Conservation (phyloP, 2,329 filamentous ascomycete species). For the Colletotrichum sp. region DNA sequence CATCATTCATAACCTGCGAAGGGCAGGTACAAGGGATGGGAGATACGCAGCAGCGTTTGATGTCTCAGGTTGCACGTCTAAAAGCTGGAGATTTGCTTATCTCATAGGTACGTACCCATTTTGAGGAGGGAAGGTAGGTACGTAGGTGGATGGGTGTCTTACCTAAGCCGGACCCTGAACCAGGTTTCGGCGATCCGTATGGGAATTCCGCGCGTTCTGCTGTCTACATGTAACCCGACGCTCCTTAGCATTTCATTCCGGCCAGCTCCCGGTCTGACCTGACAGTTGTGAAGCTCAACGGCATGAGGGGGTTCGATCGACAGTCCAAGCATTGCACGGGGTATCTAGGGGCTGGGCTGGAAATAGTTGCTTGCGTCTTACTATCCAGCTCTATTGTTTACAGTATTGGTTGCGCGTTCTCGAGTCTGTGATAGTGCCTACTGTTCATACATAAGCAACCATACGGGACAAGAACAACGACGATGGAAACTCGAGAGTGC, state of each 20-base stretch:
- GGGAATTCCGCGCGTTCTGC: background rate
- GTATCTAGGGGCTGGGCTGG: background rate
- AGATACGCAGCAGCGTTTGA: background rate
- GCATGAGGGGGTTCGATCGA: background rate
- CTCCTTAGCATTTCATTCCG: constrained; percentile 3
- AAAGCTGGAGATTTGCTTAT: background rate
- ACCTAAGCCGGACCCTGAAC: constrained; percentile 1
- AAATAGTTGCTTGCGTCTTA: background rate
- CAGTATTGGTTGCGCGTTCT: background rate
- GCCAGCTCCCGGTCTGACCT: background rate
- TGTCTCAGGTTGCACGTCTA: constrained; percentile 13
- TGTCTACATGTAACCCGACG: background rate
- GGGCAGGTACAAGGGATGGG: background rate
- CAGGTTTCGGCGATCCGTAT: background rate
- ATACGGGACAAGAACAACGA: rapidly evolving
- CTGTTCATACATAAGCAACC: background rate
- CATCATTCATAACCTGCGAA: background rate
- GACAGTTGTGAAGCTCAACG: background rate
- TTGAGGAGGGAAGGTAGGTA: background rate
- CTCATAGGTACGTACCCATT: background rate
- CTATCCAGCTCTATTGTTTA: background rate
- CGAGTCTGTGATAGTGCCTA: background rate
- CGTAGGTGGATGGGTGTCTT: background rate
- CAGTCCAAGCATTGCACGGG: background rate
- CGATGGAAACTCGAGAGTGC: background rate